Evolutionary conservation across 2,329 filamentous ascomycete genomes (phyloP).

Genomic region (Arthrobotrys sinensis): DNA sequence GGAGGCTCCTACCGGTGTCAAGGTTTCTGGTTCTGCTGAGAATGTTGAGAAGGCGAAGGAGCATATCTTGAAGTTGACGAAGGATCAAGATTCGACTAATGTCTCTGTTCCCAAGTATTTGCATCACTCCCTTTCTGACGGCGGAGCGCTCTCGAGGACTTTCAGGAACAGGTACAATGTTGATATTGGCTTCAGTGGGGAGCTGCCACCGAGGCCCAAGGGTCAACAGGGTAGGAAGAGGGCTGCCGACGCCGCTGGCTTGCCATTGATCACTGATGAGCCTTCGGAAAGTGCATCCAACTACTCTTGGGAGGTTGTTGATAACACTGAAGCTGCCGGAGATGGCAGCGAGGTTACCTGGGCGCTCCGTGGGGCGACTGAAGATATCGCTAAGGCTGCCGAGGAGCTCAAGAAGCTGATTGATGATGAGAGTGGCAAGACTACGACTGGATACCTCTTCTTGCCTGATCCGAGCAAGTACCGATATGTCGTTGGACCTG

Average conservation of each 20-base stretch:
- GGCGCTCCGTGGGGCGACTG: slow-evolving; percentile 84
- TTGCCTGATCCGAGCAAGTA: slow-evolving; percentile 91
- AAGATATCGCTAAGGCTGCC: slow-evolving; percentile 86
- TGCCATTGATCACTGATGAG: slow-evolving; percentile 94
- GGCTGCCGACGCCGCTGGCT: slow-evolving; percentile 71
- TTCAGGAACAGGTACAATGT: slow-evolving; percentile 89
- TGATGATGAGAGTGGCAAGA: slow-evolving; percentile 78
- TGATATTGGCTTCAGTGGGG: slow-evolving; percentile 90
- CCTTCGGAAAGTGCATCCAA: slow-evolving; percentile 72
- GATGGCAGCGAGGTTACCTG: slow-evolving; percentile 80
- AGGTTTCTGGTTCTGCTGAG: slow-evolving; percentile 82
- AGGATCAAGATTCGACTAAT: slow-evolving; percentile 89
- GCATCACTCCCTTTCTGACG: slow-evolving; percentile 88
- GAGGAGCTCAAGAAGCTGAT: slow-evolving; percentile 81
- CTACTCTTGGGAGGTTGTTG: slow-evolving; percentile 87
- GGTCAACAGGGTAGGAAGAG: slow-evolving; percentile 70
- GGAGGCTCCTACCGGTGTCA: slow-evolving; percentile 80
- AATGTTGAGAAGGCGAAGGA: slow-evolving; percentile 88
- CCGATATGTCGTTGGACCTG: slow-evolving; percentile 88
- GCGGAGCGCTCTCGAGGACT: slow-evolving; percentile 92
- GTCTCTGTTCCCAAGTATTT: slow-evolving; percentile 85
- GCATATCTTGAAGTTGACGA: slow-evolving; percentile 83
- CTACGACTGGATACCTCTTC: slow-evolving; percentile 86
- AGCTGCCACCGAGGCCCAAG: slow-evolving; percentile 77
- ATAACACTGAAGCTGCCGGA: slow-evolving; percentile 71